Evolutionary conservation across 2,329 filamentous ascomycete species (phyloP), one percentile per base, ranked within the genome.

Genomic region (Emmonsia crescens): DNA sequence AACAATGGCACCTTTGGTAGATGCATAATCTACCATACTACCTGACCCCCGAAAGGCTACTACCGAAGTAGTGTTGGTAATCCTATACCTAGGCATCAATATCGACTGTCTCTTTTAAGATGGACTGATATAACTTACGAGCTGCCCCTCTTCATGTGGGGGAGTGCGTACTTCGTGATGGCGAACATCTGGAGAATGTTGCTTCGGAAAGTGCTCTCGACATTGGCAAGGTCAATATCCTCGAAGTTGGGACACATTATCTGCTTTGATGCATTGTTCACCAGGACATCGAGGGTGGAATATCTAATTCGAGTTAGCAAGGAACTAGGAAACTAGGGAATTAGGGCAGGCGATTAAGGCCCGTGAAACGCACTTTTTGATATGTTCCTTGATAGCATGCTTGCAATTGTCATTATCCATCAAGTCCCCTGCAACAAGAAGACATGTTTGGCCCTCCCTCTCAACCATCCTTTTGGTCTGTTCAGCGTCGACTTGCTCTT

Each of bases 201-300:
- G 63, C 76, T 79, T 52, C 77, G 78, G 75, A 85, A 86, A 0
- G 79, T 81, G 65, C 78, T 80, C 64, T 84, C 80, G 0, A 85
- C 80, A 0, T 77, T 72, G 16, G 81, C 76, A 0, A 85, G 75
- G 67, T 84, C 77, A 33, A 83, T 84, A 1, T 84, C 76, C 40
- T 75, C 73, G 24, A 84, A 78, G 38, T 84, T 76, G 5, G 77
- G 69, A 68, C 77, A 82, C 71, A 80, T 79, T 42, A 80, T 75
- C 70, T 85, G 82, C 70, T 82, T 82, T 0, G 78, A 80, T 2
- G 82, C 83, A 68, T 85, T 85, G 70, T 85, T 85, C 63, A 85
- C 79, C 2, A 85, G 74, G 6, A 85, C 75, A 61, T 77, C 76
- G 27, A 85, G 69, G 29, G 67, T 72, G 19, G 31, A 19, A 24